Base-by-base conservation (phyloP, 2,329 filamentous ascomycete species). In the Leptographium radiaticola region DNA sequence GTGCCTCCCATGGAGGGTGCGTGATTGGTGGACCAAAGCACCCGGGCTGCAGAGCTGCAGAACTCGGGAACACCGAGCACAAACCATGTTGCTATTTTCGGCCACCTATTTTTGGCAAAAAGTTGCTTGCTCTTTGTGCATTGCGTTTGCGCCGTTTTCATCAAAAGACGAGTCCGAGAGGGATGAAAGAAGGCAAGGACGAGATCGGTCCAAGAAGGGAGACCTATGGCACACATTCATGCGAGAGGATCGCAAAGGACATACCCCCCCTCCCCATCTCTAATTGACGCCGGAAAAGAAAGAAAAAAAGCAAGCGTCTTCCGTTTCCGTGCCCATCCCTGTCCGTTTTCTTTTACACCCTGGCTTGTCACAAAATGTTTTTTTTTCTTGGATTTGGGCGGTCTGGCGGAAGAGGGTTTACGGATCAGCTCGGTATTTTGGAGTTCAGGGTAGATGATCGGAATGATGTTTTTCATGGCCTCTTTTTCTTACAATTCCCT, bases 1-100 rank as follows among this genome's bases (percentile, higher is more conserved):
- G 73, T 76, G 40, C 69, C 71, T 54, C 72, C 75, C 1, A 66
- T 81, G 40, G 79, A 84, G 57, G 73, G 76, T 57, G 69, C 75
- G 58, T 79, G 70, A 60, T 52, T n/a, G n/a, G n/a, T n/a, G n/a
- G n/a, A n/a, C n/a, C n/a, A n/a, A n/a, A n/a, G n/a, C n/a, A n/a
- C n/a, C n/a, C n/a, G n/a, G n/a, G 49, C 31, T 20, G 25, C 34
- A 42, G 12, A n/a, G n/a, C n/a, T n/a, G n/a, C n/a, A n/a, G n/a
- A n/a, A n/a, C n/a, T n/a, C n/a, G n/a, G n/a, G n/a, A n/a, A n/a
- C n/a, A n/a, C n/a, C n/a, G n/a, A n/a, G n/a, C n/a, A n/a, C n/a
- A n/a, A n/a, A n/a, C 15, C 31, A 16, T 46, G 46, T 30, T 52
- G 2, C 16, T 46, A 39, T 36, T 47, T 47, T 42, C 18, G 16